Base-by-base conservation (phyloP, 2,329 filamentous ascomycete species). In the Neurospora sp. region DNA sequence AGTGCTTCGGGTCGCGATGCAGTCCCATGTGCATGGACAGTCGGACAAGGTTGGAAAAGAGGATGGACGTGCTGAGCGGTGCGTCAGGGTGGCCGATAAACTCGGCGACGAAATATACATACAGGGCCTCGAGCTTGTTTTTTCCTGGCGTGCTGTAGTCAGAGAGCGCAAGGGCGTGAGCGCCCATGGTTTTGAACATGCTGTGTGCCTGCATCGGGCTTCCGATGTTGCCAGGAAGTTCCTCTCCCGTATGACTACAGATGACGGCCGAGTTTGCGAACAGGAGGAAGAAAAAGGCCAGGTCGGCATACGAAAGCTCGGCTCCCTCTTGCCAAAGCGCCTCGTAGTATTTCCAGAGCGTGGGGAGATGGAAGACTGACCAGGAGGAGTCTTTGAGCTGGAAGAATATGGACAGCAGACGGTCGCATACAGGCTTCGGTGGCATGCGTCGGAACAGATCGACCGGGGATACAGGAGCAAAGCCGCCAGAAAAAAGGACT, bases 1-100 rank as follows among this genome's bases (percentile, higher is more conserved):
- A 79, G 73, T 81, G 79, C 37, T 76, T 77, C 3, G 83, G 79
- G 65, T 86, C 84, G 8, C 84, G 81, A 70, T 86, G 84, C 70
- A 85, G 84, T 28, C 84, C 84, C 75, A 74, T 73, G 66, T 75
- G 73, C 70, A 76, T 72, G 5, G 77, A 76, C 0, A 79, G 72
- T 6, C 75, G 76, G 5, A 78, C 70, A 3, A 74, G 73, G 4
- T 77, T 72, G 36, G 74, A 71, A 19, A 78, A 68, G 8, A 78
- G 65, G n/a, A 77, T 75, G 3, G 75, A 77, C 1, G 74, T 74
- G n/a, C 75, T 76, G 0, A 74, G 71, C 11, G 73, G 71, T 1
- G 75, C 72, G 43, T 78, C 77, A 5, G 70, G 67, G 1, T 73
- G 70, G 10, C 73, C 71, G 19, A 77, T 71, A 66, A 77, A 77